These are phyloP conservation scores for Silene latifolia DNA, from an alignment of 148 eudicot species.

Conservation along the genomic window DNA sequence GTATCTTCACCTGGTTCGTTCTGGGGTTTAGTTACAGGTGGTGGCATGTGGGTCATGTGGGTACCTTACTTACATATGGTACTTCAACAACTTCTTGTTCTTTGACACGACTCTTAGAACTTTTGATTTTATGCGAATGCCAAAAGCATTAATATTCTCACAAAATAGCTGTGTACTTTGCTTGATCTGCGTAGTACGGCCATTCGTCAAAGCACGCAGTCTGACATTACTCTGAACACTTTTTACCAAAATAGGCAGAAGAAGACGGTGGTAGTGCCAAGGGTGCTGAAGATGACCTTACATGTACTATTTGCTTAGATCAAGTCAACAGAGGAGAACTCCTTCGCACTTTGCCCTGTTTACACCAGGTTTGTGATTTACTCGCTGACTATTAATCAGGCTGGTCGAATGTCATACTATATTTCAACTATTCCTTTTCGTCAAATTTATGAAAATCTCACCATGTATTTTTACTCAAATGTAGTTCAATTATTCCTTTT, in stretches of 20 bases:
- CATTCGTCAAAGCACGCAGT: not conserved
- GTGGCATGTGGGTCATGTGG: not conserved
- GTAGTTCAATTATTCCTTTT: not conserved
- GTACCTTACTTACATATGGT: not conserved
- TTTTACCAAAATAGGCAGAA: constrained; percentile 17
- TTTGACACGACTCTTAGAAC: no score
- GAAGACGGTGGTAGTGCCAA: constrained; percentile 22
- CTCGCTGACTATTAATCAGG: not conserved
- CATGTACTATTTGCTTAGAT: constrained; percentile 49
- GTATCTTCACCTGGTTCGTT: not conserved
- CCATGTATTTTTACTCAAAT: no score
- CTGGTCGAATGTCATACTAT: not conserved
- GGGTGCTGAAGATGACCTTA: constrained; percentile 32
- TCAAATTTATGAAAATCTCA: no score
- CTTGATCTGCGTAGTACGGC: not conserved
- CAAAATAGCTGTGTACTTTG: no score
- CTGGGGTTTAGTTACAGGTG: not conserved
- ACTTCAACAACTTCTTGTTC: no score
- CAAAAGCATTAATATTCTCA: no score
- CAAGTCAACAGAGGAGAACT: constrained; percentile 45
- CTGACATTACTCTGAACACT: not conserved
- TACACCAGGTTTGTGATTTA: constrained; percentile 40
- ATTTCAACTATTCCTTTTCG: no score
- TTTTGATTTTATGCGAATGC: no score
- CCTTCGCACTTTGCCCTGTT: constrained; percentile 52